Conservation (phyloP, 495 filamentous ascomycete species). For the Penicillium pulvis region DNA sequence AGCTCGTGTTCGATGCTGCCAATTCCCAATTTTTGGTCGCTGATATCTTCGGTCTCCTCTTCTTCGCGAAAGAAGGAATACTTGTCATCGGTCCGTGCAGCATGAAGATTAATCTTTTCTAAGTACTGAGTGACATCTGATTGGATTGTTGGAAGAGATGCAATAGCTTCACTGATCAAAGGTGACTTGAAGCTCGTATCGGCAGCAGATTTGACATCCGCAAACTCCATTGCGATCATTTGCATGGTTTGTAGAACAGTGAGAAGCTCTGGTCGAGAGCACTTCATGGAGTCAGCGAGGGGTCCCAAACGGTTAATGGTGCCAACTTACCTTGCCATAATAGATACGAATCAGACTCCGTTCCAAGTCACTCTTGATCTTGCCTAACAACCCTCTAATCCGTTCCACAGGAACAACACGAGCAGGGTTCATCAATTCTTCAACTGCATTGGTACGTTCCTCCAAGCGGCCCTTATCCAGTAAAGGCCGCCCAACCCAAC, state of each 20-base stretch:
- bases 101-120: constrained; percentile 81
- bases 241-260: constrained; percentile 83
- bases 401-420: constrained; percentile 69
- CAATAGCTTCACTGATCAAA: constrained; percentile 72
- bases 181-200: constrained; percentile 75
- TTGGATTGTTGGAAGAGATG: constrained; percentile 73
- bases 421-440: constrained; percentile 76
- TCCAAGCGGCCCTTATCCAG: constrained; percentile 77
- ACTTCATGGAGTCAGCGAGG: constrained; percentile 48
- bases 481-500: constrained; percentile 93
- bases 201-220: constrained; percentile 59
- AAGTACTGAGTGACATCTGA: constrained; percentile 71
- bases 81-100: constrained; percentile 86
- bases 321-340: constrained; percentile 69
- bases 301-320: neutral
- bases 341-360: constrained; percentile 93
- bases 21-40: constrained; percentile 88
- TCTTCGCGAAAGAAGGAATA: constrained; percentile 90
- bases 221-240: constrained; percentile 73
- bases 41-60: constrained; percentile 82
- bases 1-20: constrained; percentile 86
- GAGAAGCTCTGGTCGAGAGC: constrained; percentile 87
- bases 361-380: constrained; percentile 81
- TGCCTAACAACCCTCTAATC: constrained; percentile 66
- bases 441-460: constrained; percentile 83